Evolutionary conservation across 75 land plant species (phyloP).

Genomic region (Gnetum montanum): DNA sequence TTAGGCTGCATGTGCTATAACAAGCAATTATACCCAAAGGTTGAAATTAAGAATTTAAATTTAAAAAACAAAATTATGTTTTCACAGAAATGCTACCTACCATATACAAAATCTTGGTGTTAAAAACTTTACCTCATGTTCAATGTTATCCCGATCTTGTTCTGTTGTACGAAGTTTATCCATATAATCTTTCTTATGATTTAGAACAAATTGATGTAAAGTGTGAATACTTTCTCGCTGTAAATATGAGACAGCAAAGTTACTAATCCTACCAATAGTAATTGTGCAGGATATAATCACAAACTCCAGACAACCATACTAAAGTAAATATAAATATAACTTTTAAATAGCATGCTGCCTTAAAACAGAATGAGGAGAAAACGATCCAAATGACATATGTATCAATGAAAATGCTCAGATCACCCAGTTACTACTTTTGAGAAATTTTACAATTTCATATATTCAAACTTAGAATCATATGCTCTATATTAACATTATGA

Average conservation of each 20-base stretch:
- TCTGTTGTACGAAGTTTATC: conserved; percentile 85
- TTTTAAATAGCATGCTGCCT: not conserved
- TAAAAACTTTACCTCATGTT: conserved; percentile 65
- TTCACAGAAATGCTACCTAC: too few species aligned
- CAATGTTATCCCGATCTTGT: conserved; percentile 89
- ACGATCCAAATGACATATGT: not conserved
- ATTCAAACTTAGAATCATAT: not conserved
- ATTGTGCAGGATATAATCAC: not conserved
- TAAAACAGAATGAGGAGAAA: not conserved
- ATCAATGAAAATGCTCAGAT: not conserved
- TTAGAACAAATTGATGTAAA: conserved; percentile 57
- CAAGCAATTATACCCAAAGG: too few species aligned
- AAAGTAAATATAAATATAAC: not conserved
- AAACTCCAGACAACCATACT: not conserved
- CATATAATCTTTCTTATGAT: conserved; percentile 74
- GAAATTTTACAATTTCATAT: not conserved
- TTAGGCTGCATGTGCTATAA: too few species aligned
- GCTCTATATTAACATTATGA: not conserved
- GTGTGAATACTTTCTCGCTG: conserved; percentile 69
- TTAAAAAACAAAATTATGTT: too few species aligned
- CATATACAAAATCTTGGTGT: too few species aligned
- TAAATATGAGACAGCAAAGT: conserved; percentile 3
- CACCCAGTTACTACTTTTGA: not conserved
- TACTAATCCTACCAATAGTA: not conserved
- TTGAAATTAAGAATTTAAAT: too few species aligned